A percentile compares a stretch with the other conserved stretches of the same genome.
phyloP scores from a whole-genome alignment of 495 filamentous ascomycete species.

The Penicillium fimorum region DNA sequence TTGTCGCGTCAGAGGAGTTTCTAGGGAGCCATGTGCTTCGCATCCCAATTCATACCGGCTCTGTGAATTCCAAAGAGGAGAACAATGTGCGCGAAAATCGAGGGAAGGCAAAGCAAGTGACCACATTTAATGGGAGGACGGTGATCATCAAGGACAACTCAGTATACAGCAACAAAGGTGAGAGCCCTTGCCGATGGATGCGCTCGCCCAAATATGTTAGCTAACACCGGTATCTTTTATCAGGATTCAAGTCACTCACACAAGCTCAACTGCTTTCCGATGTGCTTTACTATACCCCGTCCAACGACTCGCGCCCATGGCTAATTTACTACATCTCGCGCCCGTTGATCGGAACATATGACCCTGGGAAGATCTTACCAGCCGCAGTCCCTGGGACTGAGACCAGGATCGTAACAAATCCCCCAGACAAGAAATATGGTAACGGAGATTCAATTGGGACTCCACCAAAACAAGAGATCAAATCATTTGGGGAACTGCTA shows the following conservation, averaged over 20 bases:
- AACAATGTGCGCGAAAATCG: conserved; percentile 82
- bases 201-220: conserved; percentile 17
- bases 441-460: conserved; percentile 35
- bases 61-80: conserved; percentile 60
- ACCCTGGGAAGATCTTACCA: conserved; percentile 64
- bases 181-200: conserved; percentile 8
- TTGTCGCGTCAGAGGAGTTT: conserved; percentile 88
- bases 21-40: conserved; percentile 95
- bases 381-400: conserved; percentile 53
- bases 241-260: conserved; percentile 88
- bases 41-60: conserved; percentile 60
- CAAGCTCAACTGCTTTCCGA: conserved; percentile 89
- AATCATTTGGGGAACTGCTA: conserved; percentile 84
- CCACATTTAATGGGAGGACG: conserved; percentile 87
- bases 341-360: conserved; percentile 82
- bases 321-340: conserved; percentile 95
- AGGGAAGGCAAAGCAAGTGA: conserved; percentile 90
- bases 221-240: neutral
- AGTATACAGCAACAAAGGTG: conserved; percentile 96
- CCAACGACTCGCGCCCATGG: conserved; percentile 81
- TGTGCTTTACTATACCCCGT: conserved; percentile 82
- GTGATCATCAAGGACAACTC: conserved; percentile 92
- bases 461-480: conserved; percentile 82
- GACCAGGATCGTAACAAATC: conserved; percentile 19
- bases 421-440: conserved; percentile 32